Evolutionary conservation across 768 basidiomycete genomes (phyloP).

Genomic region (Rhodotorula diobovata): DNA sequence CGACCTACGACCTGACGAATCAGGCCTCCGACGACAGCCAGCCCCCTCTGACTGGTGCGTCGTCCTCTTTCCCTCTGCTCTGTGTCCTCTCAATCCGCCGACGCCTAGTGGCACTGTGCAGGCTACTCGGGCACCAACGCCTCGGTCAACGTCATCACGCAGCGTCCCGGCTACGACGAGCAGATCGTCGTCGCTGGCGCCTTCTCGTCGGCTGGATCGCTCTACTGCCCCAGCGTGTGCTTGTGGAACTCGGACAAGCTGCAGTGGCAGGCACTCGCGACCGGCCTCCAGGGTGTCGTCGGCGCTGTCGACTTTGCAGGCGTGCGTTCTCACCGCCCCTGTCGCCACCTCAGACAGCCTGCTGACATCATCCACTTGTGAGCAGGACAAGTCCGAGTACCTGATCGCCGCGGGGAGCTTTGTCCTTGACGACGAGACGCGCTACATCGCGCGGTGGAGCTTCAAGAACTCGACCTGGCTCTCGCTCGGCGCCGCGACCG

Average conservation of each 20-base stretch:
- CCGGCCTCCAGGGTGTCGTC: constrained; percentile 75
- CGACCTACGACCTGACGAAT: constrained; percentile 68
- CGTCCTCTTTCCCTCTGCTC: background rate
- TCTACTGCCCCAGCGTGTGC: constrained; percentile 73
- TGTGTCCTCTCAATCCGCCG: background rate
- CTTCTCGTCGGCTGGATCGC: constrained; percentile 70
- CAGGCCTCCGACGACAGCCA: constrained; percentile 62
- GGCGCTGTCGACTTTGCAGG: constrained; percentile 73
- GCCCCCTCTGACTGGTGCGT: constrained; percentile 58
- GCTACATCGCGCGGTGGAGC: constrained; percentile 69
- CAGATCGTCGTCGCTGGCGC: constrained; percentile 79
- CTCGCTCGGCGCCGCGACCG: constrained; percentile 54
- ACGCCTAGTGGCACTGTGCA: background rate
- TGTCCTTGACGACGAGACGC: constrained; percentile 59
- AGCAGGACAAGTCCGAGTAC: constrained; percentile 62
- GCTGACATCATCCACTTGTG: background rate
- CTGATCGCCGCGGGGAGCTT: constrained; percentile 80
- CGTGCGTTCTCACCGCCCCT: constrained; percentile 52
- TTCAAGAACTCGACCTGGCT: constrained; percentile 73
- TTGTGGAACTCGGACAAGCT: constrained; percentile 62
- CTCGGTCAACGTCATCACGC: constrained; percentile 55
- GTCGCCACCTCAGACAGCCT: background rate
- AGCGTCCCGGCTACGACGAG: constrained; percentile 59
- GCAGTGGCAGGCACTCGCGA: constrained; percentile 75
- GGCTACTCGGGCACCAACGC: constrained; percentile 36